Evolutionary conservation across 2,329 filamentous ascomycete genomes (phyloP).

Genomic region (Passalora sequoiae): DNA sequence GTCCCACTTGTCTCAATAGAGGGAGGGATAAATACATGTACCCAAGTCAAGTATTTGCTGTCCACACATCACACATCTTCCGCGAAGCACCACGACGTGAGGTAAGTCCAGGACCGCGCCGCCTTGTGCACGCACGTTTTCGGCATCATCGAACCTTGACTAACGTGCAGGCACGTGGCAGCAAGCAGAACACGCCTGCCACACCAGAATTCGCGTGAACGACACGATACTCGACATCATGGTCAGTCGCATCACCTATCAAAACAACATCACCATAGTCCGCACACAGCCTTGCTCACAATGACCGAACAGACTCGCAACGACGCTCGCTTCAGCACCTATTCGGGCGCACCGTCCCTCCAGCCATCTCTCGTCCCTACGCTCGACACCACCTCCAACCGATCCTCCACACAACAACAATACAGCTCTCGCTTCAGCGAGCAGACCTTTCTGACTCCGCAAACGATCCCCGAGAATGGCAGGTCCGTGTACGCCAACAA

Average conservation of each 20-base stretch:
- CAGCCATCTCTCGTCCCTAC: slow-evolving; percentile 47
- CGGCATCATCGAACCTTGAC: background rate
- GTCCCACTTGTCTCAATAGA: background rate
- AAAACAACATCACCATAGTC: too few relatives aligned
- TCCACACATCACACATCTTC: too few relatives aligned
- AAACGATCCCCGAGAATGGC: slow-evolving; percentile 20
- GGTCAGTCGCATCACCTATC: background rate
- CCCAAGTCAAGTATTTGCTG: too few relatives aligned
- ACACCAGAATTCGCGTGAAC: background rate
- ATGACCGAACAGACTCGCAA: slow-evolving; percentile 4
- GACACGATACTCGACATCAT: background rate
- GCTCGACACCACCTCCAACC: slow-evolving; percentile 31
- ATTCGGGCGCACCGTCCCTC: slow-evolving; percentile 48
- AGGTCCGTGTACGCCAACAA: slow-evolving; percentile 16
- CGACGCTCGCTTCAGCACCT: slow-evolving; percentile 38
- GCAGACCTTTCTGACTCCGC: slow-evolving; percentile 19
- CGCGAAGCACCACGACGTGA: too few relatives aligned
- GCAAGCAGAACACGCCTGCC: background rate
- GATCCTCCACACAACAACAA: slow-evolving; percentile 22
- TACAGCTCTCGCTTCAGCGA: slow-evolving; percentile 21
- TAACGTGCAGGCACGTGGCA: background rate
- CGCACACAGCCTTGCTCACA: background rate
- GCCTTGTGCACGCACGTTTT: too few relatives aligned
- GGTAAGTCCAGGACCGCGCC: too few relatives aligned
- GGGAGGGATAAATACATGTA: too few relatives aligned